A percentile compares a stretch with the other conserved stretches of the same genome.
Conservation (phyloP, 2,329 filamentous ascomycete genomes). For the Pleoardoris graminearum region DNA sequence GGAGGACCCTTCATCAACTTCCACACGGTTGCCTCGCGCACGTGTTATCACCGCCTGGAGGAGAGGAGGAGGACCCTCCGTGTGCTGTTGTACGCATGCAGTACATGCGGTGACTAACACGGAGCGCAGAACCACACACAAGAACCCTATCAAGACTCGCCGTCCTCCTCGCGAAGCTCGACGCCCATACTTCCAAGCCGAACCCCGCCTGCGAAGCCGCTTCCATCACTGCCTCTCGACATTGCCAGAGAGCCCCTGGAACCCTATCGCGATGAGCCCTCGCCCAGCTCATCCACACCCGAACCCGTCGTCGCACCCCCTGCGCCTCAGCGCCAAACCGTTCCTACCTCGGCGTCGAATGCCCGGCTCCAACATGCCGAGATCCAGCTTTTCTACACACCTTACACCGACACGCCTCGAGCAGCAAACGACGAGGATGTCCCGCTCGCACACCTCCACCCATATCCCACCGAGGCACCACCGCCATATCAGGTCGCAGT, state of each 20-base stretch:
- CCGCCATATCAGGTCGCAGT: conserved; percentile 33
- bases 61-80: too few species aligned
- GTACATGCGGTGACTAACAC: background rate
- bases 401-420: conserved; percentile 16
- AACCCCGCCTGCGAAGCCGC: conserved; percentile 12
- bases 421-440: conserved; percentile 27
- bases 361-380: background rate
- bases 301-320: conserved; percentile 2
- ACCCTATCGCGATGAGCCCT: conserved; percentile 23
- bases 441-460: conserved; percentile 31
- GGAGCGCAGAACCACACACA: conserved; percentile 10
- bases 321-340: conserved; percentile 12
- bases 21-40: too few species aligned
- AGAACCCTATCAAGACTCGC: conserved; percentile 20
- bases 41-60: too few species aligned
- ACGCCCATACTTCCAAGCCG: conserved; percentile 9
- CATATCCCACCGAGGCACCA: conserved; percentile 32
- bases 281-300: background rate
- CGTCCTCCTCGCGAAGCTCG: conserved; percentile 14
- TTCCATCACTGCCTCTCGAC: conserved; percentile 12
- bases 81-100: too few species aligned
- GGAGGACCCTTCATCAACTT: background rate
- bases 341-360: background rate
- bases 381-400: conserved; percentile 4
- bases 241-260: conserved; percentile 4